These are phyloP conservation scores for Zygoascus bituminiphila DNA, from an alignment of 805 yeast genomes.

Conservation along the genomic window DNA sequence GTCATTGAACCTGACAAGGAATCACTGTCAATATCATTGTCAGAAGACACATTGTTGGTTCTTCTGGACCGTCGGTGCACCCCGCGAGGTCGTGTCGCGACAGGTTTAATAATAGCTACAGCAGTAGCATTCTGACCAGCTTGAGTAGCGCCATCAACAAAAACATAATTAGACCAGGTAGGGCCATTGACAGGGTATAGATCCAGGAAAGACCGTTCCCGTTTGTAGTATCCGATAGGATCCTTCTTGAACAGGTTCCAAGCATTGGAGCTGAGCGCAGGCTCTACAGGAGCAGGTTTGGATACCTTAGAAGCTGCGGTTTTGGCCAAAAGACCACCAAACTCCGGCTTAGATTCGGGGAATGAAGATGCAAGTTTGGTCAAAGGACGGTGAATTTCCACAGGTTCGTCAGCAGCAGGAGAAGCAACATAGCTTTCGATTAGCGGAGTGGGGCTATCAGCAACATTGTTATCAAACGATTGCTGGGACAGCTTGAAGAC, in stretches of 20 bases:
- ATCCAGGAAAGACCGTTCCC: slow-evolving; percentile 24
- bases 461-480: not conserved
- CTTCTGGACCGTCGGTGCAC: not conserved
- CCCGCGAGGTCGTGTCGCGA: not conserved
- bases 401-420: slow-evolving; percentile 4
- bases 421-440: slow-evolving; percentile 2
- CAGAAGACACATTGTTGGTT: not conserved
- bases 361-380: not conserved
- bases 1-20: not conserved
- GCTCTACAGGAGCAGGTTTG: slow-evolving; percentile 10
- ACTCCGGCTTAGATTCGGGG: not conserved
- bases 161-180: slow-evolving; percentile 25
- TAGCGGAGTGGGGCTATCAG: not conserved
- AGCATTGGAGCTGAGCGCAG: slow-evolving; percentile 23
- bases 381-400: not conserved
- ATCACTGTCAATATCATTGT: slow-evolving; percentile 1
- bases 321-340: not conserved
- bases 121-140: not conserved
- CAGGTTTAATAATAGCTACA: slow-evolving; percentile 1
- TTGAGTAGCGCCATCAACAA: slow-evolving; percentile 10
- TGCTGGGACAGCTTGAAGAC: not conserved
- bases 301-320: slow-evolving; percentile 8
- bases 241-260: slow-evolving; percentile 24
- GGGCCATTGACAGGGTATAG: slow-evolving; percentile 27
- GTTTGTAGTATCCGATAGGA: slow-evolving; percentile 24